These are phyloP conservation scores for Neoconidiobolus thromboides DNA, from an alignment of 371 early-diverging fungal genomes.

Conservation along the genomic window DNA sequence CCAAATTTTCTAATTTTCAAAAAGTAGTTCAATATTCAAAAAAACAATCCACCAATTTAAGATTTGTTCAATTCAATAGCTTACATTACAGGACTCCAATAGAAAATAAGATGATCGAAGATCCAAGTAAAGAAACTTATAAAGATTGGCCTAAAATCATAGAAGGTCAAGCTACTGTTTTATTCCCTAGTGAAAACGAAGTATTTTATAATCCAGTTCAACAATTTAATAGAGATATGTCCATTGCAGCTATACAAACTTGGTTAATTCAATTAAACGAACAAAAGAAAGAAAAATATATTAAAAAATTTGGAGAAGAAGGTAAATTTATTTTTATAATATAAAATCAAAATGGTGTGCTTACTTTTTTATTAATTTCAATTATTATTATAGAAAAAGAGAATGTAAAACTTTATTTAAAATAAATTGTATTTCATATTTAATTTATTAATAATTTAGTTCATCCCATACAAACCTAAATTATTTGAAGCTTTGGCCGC, in stretches of 20 bases:
- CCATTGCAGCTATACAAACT: conserved; percentile 64
- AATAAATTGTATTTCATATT: background rate
- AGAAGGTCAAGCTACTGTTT: conserved; percentile 74
- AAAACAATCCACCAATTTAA: too few species aligned
- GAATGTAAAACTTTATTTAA: background rate
- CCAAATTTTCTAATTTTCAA: too few species aligned
- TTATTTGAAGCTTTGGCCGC: conserved; percentile 97
- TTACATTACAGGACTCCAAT: too few species aligned
- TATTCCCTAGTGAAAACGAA: conserved; percentile 72
- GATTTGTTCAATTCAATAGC: too few species aligned
- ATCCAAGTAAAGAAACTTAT: too few species aligned
- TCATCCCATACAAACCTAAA: conserved; percentile 21
- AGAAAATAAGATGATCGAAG: too few species aligned
- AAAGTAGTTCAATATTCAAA: too few species aligned
- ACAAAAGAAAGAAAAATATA: conserved; percentile 23
- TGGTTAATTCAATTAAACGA: conserved; percentile 46
- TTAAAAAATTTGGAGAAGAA: conserved; percentile 8
- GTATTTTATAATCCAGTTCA: conserved; percentile 99
- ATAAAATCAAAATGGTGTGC: background rate
- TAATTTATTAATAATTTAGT: background rate
- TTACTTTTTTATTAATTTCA: background rate
- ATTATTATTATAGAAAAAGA: background rate
- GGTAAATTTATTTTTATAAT: background rate
- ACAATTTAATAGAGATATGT: conserved; percentile 87
- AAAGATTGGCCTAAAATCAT: conserved; percentile 17